Percentiles rank a stretch among this genome's conserved stretches.
Conservation (phyloP, 139 green algal species). For the Chlorella vulgaris region DNA sequence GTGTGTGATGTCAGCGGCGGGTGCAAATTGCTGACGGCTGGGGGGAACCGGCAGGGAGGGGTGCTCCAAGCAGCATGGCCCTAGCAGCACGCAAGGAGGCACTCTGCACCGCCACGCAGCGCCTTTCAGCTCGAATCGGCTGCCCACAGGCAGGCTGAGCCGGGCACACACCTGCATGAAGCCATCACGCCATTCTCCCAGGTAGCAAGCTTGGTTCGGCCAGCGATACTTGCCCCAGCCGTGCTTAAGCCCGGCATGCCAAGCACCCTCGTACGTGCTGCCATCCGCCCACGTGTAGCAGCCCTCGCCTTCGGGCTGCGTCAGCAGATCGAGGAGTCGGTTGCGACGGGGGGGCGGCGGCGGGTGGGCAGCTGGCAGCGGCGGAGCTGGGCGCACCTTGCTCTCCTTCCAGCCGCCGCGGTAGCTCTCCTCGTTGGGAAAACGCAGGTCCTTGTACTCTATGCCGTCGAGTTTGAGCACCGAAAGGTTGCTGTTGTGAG, state of each 20-base stretch:
- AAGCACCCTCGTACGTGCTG: constrained; percentile 73
- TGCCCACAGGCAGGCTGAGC: too few species aligned
- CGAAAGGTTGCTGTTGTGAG: constrained; percentile 24
- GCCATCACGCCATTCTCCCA: constrained; percentile 77
- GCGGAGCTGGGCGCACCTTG: neutral
- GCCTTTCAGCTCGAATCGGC: too few species aligned
- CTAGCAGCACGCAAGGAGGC: too few species aligned
- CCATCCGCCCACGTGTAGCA: constrained; percentile 78
- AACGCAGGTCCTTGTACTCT: constrained; percentile 29
- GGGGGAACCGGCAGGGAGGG: too few species aligned
- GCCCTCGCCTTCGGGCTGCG: constrained; percentile 76
- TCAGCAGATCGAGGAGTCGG: neutral
- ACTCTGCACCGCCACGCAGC: too few species aligned
- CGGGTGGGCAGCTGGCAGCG: neutral
- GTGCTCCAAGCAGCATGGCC: too few species aligned
- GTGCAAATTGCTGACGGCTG: too few species aligned
- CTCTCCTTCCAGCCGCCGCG: constrained; percentile 51
- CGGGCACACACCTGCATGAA: constrained; percentile 56
- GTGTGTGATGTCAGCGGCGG: too few species aligned
- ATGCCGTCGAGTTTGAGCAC: constrained; percentile 37
- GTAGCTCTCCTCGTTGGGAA: constrained; percentile 58
- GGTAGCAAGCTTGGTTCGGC: constrained; percentile 71
- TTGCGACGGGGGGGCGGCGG: neutral
- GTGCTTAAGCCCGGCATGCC: constrained; percentile 73
- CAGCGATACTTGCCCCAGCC: constrained; percentile 78